Evolutionary conservation across 2,329 filamentous ascomycete species (phyloP).

Genomic region (Thielaviopsis ethacetica): DNA sequence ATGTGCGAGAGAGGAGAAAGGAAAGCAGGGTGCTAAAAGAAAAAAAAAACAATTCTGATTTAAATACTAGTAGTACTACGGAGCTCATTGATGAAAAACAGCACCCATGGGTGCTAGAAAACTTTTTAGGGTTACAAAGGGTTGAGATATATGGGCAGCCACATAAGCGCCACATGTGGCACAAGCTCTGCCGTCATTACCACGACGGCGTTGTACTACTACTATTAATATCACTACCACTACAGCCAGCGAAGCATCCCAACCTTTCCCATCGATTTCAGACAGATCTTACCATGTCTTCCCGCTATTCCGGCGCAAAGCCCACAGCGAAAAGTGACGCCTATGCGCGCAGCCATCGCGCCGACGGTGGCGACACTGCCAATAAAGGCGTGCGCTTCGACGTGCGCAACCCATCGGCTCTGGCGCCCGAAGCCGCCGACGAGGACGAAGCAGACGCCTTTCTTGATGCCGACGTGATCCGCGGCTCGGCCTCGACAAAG

Average conservation of each 20-base stretch:
- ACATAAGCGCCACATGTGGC: neutral
- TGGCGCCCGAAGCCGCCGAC: slow-evolving; percentile 66
- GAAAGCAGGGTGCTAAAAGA: too few relatives aligned
- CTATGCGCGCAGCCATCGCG: slow-evolving; percentile 59
- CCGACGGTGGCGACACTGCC: slow-evolving; percentile 30
- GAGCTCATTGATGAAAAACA: too few relatives aligned
- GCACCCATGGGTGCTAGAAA: too few relatives aligned
- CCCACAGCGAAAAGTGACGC: slow-evolving; percentile 73
- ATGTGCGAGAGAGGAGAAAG: too few relatives aligned
- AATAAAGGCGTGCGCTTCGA: slow-evolving; percentile 64
- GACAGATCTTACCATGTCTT: slow-evolving; percentile 29
- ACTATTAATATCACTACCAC: neutral
- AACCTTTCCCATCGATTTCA: neutral
- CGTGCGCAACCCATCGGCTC: slow-evolving; percentile 78
- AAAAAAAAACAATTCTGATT: too few relatives aligned
- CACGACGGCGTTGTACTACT: too few relatives aligned
- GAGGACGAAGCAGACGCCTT: slow-evolving; percentile 45
- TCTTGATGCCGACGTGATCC: slow-evolving; percentile 85
- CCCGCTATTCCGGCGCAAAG: slow-evolving; percentile 47
- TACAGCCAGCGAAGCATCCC: neutral
- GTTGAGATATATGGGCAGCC: neutral
- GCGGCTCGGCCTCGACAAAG: slow-evolving; percentile 60
- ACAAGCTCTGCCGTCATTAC: neutral
- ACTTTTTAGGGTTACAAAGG: neutral
- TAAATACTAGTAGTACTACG: too few relatives aligned